Percentiles rank a stretch among this genome's conserved stretches.
Evolutionary conservation across 176 grass and related monocot genomes (phyloP).

Genomic region (Oryza brachyantha): DNA sequence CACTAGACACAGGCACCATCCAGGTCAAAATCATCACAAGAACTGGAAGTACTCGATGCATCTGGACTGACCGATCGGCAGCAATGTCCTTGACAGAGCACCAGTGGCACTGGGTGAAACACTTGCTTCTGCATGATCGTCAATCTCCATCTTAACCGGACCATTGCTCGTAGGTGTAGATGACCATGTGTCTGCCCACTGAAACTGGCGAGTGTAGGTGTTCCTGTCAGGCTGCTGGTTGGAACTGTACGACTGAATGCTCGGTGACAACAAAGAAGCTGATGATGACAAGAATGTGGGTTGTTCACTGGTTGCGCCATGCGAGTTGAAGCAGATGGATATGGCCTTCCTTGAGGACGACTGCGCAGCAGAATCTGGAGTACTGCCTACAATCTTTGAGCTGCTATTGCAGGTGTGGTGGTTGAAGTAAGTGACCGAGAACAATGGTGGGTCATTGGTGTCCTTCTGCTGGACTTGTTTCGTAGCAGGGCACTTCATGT

Average conservation of each 20-base stretch:
- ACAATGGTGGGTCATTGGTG: constrained; percentile 40
- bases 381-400: constrained; percentile 8
- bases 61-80: constrained; percentile 48
- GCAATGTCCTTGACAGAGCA: constrained; percentile 39
- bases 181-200: neutral
- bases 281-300: constrained; percentile 24
- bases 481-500: constrained; percentile 57
- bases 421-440: constrained; percentile 48
- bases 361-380: neutral
- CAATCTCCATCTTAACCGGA: constrained; percentile 20
- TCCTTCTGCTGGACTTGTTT: constrained; percentile 62
- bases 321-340: constrained; percentile 34
- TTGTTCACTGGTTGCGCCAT: neutral
- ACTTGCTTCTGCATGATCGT: neutral
- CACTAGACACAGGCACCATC: neutral
- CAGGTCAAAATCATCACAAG: constrained; percentile 28
- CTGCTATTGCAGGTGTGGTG: constrained; percentile 50
- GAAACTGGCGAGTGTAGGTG: constrained; percentile 9
- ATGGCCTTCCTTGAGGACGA: constrained; percentile 6
- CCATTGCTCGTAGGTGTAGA: neutral
- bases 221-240: constrained; percentile 17
- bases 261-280: neutral
- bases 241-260: neutral
- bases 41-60: constrained; percentile 65
- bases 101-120: neutral